Base-by-base conservation (phyloP, 2,329 filamentous ascomycete genomes). In the Grosmannia penicillata region DNA sequence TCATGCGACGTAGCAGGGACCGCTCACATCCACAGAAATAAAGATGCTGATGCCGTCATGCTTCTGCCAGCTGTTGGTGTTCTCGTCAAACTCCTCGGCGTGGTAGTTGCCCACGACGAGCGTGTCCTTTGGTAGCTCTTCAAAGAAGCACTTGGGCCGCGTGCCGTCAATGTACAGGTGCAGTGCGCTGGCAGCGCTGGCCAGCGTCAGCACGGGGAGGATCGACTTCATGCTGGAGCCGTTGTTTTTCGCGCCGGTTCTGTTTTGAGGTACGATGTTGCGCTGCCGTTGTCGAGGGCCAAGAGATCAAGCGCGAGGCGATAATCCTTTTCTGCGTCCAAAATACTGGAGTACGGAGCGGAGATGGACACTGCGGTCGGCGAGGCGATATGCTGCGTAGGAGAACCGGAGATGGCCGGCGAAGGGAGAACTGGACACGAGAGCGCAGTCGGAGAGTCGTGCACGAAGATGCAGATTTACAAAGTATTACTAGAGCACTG, bases 81-180 rank as follows among this genome's bases (percentile, higher is more conserved):
- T 64, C 41, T 82, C 72, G 59, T 91, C 78, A 65, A 75, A 91
- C 58, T 93, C 82, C 60, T 91, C 80, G 36, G 85, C 84, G 39
- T 71, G 75, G 68, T 87, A 98, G 62, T 91, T 80, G 49, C 91
- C 91, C 43, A 95, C 87, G 40, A 98, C 89, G 42, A 98, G 66
- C 13, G 91, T 96, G 60, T 94, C 89, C 68, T 96, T 95, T 48
- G 91, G 87, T 43, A 98, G 73, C 61, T 96, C 89, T 66, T 98
- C 91, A 64, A 82, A 93, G 75, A 98, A 98, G 65, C 91, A 98
- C 65, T 93, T 95, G 49, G 84, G 80, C 47, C 74, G 66, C 36
- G 73, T 72, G 53, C 82, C 83, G 57, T 96, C 86, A 59, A 96
- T 78, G 68, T 82, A 96, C 70, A 98, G 93, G 75, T 93, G 89